Evolutionary conservation across 225 moss, liverwort and hornwort species (phyloP), one percentile per base, ranked within the genome.

Genomic region (Bryoerythrophyllum caledonicum): DNA sequence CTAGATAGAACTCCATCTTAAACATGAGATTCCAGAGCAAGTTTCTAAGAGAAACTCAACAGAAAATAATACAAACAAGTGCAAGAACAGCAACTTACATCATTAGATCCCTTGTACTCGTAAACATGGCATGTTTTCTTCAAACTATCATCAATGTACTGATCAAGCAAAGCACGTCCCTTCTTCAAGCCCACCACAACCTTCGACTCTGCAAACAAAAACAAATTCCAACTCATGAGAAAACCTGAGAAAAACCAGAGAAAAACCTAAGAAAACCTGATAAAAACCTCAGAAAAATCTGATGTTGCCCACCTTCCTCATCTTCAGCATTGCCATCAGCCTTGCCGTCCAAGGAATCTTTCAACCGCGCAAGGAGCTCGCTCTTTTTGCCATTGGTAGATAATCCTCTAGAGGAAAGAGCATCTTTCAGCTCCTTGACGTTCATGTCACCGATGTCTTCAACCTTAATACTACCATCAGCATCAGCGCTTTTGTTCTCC

Each of bases 101-200:
- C 0, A 54, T 56, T 4, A 44, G 65, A 1, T 10, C 32, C 46
- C 32, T 46, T 72, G 59, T 43, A 51, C 71, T 82, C 84, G 65
- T 74, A 82, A 62, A 94, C 94, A 70, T 93, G 92, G 62, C 40
- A 80, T 32, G 20, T 59, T 37, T 73, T 51, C 72, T 90, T 84
- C 4, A 94, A 66, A 63, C 24, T 32, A 49, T 78, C 85, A 58
- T 90, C 92, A 71, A 97, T 83, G 48, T 87, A 82, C 75, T 81
- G 86, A 80, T 97, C 96, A 43, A 97, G 92, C 67, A 94, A 86
- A 67, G 92, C 94, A 70, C 89, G 80, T 35, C 94, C 96, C 74
- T 94, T 97, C 79, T 91, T 97, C 68, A 84, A 70, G 72, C 72
- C 61, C 55, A 91, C 91, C 68, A 97, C 92, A 40, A 86, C 82